Percentiles rank a stretch among this genome's conserved stretches.
Evolutionary conservation across 345 rosid genomes (phyloP).

Genomic region (Citrus sp.): DNA sequence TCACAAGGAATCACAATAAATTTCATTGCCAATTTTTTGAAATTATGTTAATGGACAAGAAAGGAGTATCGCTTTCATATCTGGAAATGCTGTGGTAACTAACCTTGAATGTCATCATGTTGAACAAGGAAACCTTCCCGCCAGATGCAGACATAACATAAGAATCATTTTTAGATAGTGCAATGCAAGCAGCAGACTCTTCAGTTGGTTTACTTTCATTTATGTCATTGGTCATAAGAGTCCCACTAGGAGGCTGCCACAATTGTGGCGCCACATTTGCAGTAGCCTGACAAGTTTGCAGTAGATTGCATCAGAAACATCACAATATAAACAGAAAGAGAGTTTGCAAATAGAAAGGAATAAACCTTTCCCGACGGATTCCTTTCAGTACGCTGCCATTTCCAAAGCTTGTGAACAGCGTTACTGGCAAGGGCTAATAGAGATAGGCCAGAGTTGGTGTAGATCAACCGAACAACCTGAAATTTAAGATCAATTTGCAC

Average conservation of each 20-base stretch:
- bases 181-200: conserved; percentile 77
- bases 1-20: background rate
- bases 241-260: conserved; percentile 84
- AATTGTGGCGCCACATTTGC: conserved; percentile 56
- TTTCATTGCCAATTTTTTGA: background rate
- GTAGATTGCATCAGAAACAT: conserved; percentile 10
- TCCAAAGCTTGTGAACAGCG: conserved; percentile 72
- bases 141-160: conserved; percentile 91
- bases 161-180: conserved; percentile 86
- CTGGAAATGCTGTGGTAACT: background rate
- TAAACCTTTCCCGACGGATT: conserved; percentile 54
- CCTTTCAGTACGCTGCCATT: conserved; percentile 60
- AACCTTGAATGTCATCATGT: conserved; percentile 91
- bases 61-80: background rate
- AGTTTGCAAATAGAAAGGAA: conserved; percentile 5
- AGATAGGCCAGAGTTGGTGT: conserved; percentile 58
- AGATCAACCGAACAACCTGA: conserved; percentile 54
- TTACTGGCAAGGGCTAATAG: conserved; percentile 52
- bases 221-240: conserved; percentile 69
- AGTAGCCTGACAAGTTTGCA: conserved; percentile 48
- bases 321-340: background rate
- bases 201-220: conserved; percentile 50
- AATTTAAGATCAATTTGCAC: background rate
- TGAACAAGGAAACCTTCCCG: conserved; percentile 80
- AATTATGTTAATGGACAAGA: background rate